phyloP scores from a whole-genome alignment of 2,329 filamentous ascomycete genomes.

The Penicillium sclerotiorum region DNA sequence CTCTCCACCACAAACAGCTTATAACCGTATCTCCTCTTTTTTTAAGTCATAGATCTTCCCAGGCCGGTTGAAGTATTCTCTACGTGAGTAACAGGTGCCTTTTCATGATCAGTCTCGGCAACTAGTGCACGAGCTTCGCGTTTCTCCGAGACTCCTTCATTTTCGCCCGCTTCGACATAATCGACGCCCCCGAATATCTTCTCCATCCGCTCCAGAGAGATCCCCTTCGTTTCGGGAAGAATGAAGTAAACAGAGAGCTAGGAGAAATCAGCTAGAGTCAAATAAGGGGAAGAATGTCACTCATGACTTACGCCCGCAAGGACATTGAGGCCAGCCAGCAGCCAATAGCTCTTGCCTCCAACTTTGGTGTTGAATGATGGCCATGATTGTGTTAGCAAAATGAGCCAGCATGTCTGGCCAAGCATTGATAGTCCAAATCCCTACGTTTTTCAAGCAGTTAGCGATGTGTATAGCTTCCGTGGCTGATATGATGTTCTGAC shows the following conservation, averaged over 20 bases:
- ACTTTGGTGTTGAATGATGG: conserved; percentile 43
- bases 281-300: neutral
- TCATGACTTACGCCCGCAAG: conserved; percentile 8
- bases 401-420: conserved; percentile 43
- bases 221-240: conserved; percentile 39
- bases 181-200: conserved; percentile 41
- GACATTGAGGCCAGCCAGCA: conserved; percentile 44
- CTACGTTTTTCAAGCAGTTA: neutral
- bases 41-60: neutral
- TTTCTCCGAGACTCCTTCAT: conserved; percentile 31
- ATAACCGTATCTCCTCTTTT: neutral
- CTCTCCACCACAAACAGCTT: too few species aligned
- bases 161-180: conserved; percentile 41
- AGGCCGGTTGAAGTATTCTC: neutral
- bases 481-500: neutral
- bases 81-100: conserved; percentile 7
- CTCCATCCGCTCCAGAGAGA: conserved; percentile 41
- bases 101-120: neutral
- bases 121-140: conserved; percentile 21
- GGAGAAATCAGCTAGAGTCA: neutral
- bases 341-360: conserved; percentile 43
- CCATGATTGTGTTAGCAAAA: conserved; percentile 46
- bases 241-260: conserved; percentile 39
- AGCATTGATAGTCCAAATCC: conserved; percentile 18
- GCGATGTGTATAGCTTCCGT: neutral